Conservation (phyloP, 1,284 basidiomycete genomes). For the Macrocystidia cucumis region DNA sequence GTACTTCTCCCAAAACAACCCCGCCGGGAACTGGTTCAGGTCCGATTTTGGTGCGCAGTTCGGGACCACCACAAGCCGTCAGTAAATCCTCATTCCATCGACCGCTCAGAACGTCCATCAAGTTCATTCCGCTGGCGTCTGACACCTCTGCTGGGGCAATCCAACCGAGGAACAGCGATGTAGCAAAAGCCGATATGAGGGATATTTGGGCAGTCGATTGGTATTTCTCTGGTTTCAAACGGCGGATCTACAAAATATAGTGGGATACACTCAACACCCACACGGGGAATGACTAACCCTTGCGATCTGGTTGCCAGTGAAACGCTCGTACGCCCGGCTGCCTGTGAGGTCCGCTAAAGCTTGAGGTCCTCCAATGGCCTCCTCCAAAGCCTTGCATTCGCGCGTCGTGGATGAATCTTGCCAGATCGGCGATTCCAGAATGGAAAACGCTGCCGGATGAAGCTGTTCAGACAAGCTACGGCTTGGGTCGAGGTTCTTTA, state of each 20-base stretch:
- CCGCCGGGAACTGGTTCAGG: conserved; percentile 74
- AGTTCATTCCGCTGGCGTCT: conserved; percentile 90
- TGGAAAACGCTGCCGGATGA: conserved; percentile 60
- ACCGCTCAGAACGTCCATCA: conserved; percentile 66
- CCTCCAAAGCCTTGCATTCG: conserved; percentile 70
- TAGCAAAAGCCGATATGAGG: conserved; percentile 79
- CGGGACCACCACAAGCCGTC: conserved; percentile 54
- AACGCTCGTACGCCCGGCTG: conserved; percentile 82
- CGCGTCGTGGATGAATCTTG: conserved; percentile 82
- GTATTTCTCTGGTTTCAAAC: conserved; percentile 55
- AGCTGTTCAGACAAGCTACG: conserved; percentile 50
- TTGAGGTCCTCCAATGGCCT: conserved; percentile 60
- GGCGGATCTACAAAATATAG: conserved; percentile 44
- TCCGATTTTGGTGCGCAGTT: conserved; percentile 69
- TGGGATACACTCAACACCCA: conserved; percentile 2
- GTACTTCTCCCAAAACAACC: conserved; percentile 57
- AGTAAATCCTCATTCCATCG: conserved; percentile 64
- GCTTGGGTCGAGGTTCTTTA: conserved; percentile 47
- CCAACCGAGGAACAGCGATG: conserved; percentile 67
- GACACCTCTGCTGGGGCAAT: conserved; percentile 70
- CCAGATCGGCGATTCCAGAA: conserved; percentile 78
- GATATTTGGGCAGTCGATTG: conserved; percentile 64
- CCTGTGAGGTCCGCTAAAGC: conserved; percentile 72
- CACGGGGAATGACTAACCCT: conserved; percentile 35
- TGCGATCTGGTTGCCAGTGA: conserved; percentile 83